Evolutionary conservation across 208 protist species (phyloP).

Genomic region (Acanthamoeba triangularis): DNA sequence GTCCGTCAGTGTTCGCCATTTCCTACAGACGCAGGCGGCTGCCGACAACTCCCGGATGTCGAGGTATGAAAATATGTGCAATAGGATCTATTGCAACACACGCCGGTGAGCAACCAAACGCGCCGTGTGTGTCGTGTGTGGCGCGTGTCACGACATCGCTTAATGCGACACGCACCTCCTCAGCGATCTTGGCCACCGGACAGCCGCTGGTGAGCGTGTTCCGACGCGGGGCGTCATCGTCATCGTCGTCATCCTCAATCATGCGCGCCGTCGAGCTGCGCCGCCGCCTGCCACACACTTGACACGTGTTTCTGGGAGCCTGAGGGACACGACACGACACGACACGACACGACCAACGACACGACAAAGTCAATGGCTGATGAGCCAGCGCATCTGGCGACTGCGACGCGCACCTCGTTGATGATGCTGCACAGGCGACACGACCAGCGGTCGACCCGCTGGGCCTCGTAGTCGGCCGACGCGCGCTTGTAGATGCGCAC

Average conservation of each 20-base stretch:
- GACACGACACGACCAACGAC: neutral
- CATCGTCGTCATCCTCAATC: neutral
- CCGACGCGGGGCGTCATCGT: neutral
- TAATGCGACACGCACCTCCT: neutral
- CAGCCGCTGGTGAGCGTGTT: slow-evolving; percentile 26
- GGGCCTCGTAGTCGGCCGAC: slow-evolving; percentile 23
- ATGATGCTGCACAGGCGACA: slow-evolving; percentile 32
- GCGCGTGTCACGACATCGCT: neutral
- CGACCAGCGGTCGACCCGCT: slow-evolving; percentile 34
- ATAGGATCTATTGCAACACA: neutral
- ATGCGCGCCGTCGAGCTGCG: neutral
- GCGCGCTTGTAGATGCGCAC: slow-evolving; percentile 34
- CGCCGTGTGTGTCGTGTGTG: neutral
- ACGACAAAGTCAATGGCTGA: neutral
- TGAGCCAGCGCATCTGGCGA: too few species aligned
- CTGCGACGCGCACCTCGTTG: neutral
- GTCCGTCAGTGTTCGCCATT: slow-evolving; percentile 2
- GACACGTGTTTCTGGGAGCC: neutral
- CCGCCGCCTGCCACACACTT: slow-evolving; percentile 13
- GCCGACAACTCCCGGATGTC: neutral
- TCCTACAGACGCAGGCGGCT: slow-evolving; percentile 11
- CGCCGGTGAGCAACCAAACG: neutral
- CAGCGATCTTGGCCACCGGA: slow-evolving; percentile 14
- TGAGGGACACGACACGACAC: neutral
- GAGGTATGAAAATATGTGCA: slow-evolving; percentile 52